Evolutionary conservation across 2,329 filamentous ascomycete genomes (phyloP), one percentile per base, ranked within the genome.

Genomic region (Xylaria arbuscula): DNA sequence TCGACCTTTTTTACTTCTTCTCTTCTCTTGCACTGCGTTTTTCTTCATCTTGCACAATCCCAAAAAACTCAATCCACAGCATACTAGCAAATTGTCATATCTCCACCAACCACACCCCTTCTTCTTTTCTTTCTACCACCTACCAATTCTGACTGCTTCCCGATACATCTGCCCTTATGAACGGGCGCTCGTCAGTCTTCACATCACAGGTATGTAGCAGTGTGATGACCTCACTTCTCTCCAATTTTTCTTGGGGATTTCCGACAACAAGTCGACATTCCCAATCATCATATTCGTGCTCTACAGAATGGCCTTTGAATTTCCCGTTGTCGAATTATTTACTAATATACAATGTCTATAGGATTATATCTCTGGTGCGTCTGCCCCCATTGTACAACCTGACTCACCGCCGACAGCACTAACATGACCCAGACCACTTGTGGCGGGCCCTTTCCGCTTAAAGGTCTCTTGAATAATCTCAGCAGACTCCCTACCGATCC

Each of bases 131-230:
- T 70, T 67, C 56, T 62, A 28, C 28, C 28, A 28, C 28, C 70
- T 61, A 70, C 68, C 68, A 17, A 66, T 70, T 69, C 73, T 75
- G 71, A 68, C 72, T 70, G 63, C 28, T 70, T 66, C 40, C 68
- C 50, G 61, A 64, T 78, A 76, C 82, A 86, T 82, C 86, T 86
- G 40, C 17, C 40, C 40, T 42, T 15, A 42, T 42, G 40, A 45
- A 90, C 91, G 91, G 91, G 86, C 90, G 90, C 88, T 87, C 88
- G 84, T 93, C 92, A 83, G 88, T 91, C 82, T 94, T 93, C 86
- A 94, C 92, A 85, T 94, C 92, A 84, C 92, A 94, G 89, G 92
- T 93, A 90, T 71, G 86, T 81, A 58, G 28, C 15, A 17, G 28
- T 48, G 53, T 51, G 57, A 74, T 75, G 71, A 74, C 72, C 71